A percentile compares a stretch with the other conserved stretches of the same genome.
Evolutionary conservation across 1,284 basidiomycete genomes (phyloP).

Genomic region (Puccinia coronata): DNA sequence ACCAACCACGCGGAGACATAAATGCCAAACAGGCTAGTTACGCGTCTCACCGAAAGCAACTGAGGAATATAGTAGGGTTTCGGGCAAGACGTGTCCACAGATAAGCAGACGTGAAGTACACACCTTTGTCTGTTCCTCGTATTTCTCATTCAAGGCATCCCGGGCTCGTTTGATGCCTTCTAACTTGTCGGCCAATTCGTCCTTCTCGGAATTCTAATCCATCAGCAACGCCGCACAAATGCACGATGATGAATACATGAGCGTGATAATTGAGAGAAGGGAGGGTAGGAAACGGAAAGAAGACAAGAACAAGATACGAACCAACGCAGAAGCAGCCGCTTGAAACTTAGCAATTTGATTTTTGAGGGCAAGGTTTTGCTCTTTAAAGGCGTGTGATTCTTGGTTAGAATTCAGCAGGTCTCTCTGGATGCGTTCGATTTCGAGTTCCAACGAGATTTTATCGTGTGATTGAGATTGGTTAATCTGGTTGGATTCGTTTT

Average conservation of each 20-base stretch:
- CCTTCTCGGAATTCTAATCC: slow-evolving; percentile 52
- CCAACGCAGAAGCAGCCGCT: slow-evolving; percentile 69
- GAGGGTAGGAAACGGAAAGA: slow-evolving; percentile 6
- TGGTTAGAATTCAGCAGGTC: slow-evolving; percentile 73
- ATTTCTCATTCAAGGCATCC: slow-evolving; percentile 55
- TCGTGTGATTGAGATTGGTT: slow-evolving; percentile 80
- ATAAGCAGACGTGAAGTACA: no score
- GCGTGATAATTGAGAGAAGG: no score
- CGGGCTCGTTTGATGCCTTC: slow-evolving; percentile 55
- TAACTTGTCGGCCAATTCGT: slow-evolving; percentile 54
- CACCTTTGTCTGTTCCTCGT: slow-evolving; percentile 55
- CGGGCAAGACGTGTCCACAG: neutral
- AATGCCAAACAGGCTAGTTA: no score
- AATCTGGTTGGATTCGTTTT: slow-evolving; percentile 67
- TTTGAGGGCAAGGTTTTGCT: neutral
- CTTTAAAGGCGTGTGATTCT: slow-evolving; percentile 11
- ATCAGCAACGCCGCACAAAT: neutral
- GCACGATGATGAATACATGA: neutral
- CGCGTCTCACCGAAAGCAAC: no score
- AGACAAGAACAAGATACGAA: slow-evolving; percentile 54
- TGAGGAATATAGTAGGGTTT: neutral
- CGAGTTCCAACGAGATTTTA: slow-evolving; percentile 82
- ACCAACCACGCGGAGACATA: no score
- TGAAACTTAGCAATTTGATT: slow-evolving; percentile 65
- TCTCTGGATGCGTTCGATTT: slow-evolving; percentile 81